Base-by-base conservation (phyloP, 345 rosid genomes). In the Xanthoceras sorbifolium region DNA sequence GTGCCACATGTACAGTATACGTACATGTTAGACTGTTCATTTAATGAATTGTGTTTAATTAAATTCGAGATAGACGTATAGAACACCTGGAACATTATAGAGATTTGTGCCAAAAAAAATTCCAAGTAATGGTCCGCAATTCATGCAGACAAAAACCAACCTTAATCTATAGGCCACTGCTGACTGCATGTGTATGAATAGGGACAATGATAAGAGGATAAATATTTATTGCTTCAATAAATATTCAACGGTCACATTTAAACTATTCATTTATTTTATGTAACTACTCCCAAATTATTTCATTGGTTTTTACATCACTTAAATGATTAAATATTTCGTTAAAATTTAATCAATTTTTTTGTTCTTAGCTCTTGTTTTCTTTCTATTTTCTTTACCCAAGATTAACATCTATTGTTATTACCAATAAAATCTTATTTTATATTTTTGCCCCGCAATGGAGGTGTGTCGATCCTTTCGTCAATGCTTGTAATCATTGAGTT, bases 71-170 rank as follows among this genome's bases (percentile, higher is more conserved):
- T 3, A 3, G n/a, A n/a, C n/a, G n/a, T 38, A 8, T 8, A 3
- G 12, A 14, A 46, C 52, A 14, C 0, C 18, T 14, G 20, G 15
- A 12, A 46, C 11, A 14, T 46, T 46, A 10, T 46, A 46, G 60
- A 69, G 59, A 69, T 46, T 28, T 69, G 72, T 69, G 72, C 72
- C 72, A 7, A 8, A 46, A 23, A 25, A n/a, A n/a, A n/a, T n/a
- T 3, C 1, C 26, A 46, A 12, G 52, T 15, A 3, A 46, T 20
- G 61, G 73, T 20, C 62, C 25, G 44, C 20, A 50, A 31, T 20
- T 9, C 20, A 46, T 46, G 52, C 52, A 14, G 52, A 46, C 52
- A 46, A 14, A 14, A 46, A 17, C 52, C n/a, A n/a, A n/a, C n/a
- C n/a, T n/a, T n/a, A 46, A 11, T 3, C 14, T 14, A 14, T 14